Percentiles rank a stretch among this genome's conserved stretches.
Evolutionary conservation across 2,329 filamentous ascomycete genomes (phyloP).

Genomic region (Coniella lustricola): DNA sequence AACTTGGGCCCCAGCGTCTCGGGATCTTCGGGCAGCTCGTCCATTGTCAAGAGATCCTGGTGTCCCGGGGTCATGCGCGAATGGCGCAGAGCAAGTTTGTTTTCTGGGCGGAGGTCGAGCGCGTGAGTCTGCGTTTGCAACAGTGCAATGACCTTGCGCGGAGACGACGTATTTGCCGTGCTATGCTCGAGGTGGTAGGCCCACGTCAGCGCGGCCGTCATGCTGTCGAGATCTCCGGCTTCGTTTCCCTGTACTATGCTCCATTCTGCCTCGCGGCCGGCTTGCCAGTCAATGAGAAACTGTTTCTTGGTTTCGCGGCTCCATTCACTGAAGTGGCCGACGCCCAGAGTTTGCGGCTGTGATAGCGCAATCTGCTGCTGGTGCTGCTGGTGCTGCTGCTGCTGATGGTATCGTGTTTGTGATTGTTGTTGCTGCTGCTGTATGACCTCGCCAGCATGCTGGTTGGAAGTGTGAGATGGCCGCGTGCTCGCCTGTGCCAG

Average conservation of each 20-base stretch:
- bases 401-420: too few relatives aligned
- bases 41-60: slow-evolving; percentile 37
- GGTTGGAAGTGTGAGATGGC: too few relatives aligned
- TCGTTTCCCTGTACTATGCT: slow-evolving; percentile 39
- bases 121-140: slow-evolving; percentile 38
- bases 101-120: slow-evolving; percentile 39
- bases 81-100: slow-evolving; percentile 36
- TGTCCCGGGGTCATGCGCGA: slow-evolving; percentile 39
- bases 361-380: background rate
- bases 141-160: slow-evolving; percentile 37
- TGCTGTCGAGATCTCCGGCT: slow-evolving; percentile 35
- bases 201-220: slow-evolving; percentile 39
- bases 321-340: slow-evolving; percentile 43
- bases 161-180: slow-evolving; percentile 33
- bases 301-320: slow-evolving; percentile 37
- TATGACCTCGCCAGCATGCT: too few relatives aligned
- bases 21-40: slow-evolving; percentile 39
- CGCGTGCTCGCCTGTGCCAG: too few relatives aligned
- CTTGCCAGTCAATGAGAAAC: slow-evolving; percentile 41
- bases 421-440: too few relatives aligned
- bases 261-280: slow-evolving; percentile 34
- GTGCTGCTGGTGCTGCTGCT: too few relatives aligned
- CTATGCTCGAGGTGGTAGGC: slow-evolving; percentile 40
- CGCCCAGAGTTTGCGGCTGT: slow-evolving; percentile 22
- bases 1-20: slow-evolving; percentile 35